Evolutionary conservation across 805 yeast species (phyloP).

Genomic region (Lachancea sp.): DNA sequence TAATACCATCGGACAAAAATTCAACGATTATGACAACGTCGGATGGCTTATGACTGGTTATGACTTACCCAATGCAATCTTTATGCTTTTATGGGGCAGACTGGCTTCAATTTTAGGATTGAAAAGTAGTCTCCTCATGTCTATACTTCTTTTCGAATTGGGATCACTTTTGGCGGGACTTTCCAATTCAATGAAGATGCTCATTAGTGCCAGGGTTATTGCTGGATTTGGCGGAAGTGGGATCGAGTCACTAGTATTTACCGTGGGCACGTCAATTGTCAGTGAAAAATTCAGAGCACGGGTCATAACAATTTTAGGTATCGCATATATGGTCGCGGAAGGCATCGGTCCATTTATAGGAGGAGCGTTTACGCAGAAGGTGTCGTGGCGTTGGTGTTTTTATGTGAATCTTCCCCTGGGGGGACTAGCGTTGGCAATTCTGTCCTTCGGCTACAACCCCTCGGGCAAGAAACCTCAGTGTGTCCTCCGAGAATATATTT

Average conservation of each 20-base stretch:
- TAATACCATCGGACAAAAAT: slow-evolving; percentile 44
- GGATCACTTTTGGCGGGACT: slow-evolving; percentile 59
- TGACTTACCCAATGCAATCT: slow-evolving; percentile 46
- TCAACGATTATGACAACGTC: slow-evolving; percentile 43
- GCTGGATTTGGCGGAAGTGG: slow-evolving; percentile 76
- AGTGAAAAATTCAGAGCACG: slow-evolving; percentile 22
- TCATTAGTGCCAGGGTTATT: slow-evolving; percentile 65
- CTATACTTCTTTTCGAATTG: slow-evolving; percentile 48
- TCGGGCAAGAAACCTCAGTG: not conserved
- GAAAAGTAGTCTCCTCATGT: slow-evolving; percentile 41
- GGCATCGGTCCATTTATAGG: slow-evolving; percentile 61
- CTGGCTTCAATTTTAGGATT: slow-evolving; percentile 53
- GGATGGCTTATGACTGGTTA: slow-evolving; percentile 58
- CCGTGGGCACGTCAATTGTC: slow-evolving; percentile 41
- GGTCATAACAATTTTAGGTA: slow-evolving; percentile 21
- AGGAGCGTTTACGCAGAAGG: slow-evolving; percentile 53
- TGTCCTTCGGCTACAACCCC: slow-evolving; percentile 18
- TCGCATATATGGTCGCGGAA: slow-evolving; percentile 42
- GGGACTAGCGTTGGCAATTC: slow-evolving; percentile 33
- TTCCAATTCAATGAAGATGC: slow-evolving; percentile 47
- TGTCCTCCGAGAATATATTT: not conserved
- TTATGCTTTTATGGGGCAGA: slow-evolving; percentile 53
- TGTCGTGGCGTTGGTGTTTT: slow-evolving; percentile 74
- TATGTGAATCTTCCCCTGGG: slow-evolving; percentile 64
- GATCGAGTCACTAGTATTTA: slow-evolving; percentile 48